Evolutionary conservation across 129 eudicot genomes (phyloP), one percentile per base, ranked within the genome.

Genomic region (Pulicaria dysenterica): DNA sequence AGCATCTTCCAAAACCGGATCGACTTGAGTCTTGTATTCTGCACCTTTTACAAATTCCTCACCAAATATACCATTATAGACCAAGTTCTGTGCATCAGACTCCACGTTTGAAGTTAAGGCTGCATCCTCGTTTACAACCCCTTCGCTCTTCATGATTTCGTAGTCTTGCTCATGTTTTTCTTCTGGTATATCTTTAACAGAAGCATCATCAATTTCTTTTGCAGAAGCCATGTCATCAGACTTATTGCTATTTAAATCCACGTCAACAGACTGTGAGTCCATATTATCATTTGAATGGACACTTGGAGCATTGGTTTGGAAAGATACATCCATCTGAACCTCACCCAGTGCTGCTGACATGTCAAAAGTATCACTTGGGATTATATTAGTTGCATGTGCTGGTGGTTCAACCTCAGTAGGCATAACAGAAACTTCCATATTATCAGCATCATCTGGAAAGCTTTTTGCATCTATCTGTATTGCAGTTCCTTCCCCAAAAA

Each of bases 391-490:
- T 40, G 44, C 63, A 36, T 54, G 79, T 50, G 75, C 47, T 39
- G 59, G 67, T 37, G 71, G 45, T 77, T 73, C 73, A 49, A 51
- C 70, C 56, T 55, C 82, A 34, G 11, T 57, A 70, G 57, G 42
- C 13, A 55, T 67, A 53, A 40, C 75, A 67, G 81, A 24, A 67
- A 63, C 64, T 73, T 69, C 83, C 13, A 19, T 79, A 78, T 69
- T 24, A 24, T 24, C 31, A 24, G 31, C 77, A 64, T 75, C 67
- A 64, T 78, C 74, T 48, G 75, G 46, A 66, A 41, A 19, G 61
- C 73, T 76, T 74, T 67, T 73, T 60, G 55, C 83, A 69, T 69
- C 83, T 13, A 73, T 58, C 56, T 72, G 83, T 73, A 67, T 75
- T 56, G 76, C 87, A 77, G 79, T 49, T 16, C 41, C 66, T 77